Evolutionary conservation across 1,139 yeast species (phyloP).

Genomic region (Yamadazyma oceani): DNA sequence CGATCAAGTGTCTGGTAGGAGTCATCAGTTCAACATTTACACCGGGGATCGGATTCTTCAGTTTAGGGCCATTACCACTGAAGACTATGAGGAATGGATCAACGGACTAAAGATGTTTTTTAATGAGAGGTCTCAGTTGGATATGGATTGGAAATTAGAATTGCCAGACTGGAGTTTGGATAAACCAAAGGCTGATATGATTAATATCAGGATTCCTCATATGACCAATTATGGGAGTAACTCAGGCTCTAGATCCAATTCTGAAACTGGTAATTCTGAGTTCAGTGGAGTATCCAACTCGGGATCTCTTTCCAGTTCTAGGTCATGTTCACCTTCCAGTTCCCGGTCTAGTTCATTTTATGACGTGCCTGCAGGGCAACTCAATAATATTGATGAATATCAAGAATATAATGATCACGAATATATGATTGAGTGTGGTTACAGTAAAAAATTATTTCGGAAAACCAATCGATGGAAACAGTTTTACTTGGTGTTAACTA

Average conservation of each 20-base stretch:
- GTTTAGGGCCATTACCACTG: conserved; percentile 35
- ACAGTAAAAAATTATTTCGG: neutral
- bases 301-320: too few species aligned
- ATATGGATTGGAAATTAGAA: neutral
- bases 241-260: neutral
- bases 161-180: too few species aligned
- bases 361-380: neutral
- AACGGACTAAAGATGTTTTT: conserved; percentile 29
- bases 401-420: conserved; percentile 3
- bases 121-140: neutral
- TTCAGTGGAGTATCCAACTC: too few species aligned
- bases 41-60: conserved; percentile 41
- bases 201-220: neutral
- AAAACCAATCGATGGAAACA: conserved; percentile 3
- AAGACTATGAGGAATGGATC: conserved; percentile 44
- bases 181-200: conserved; percentile 3
- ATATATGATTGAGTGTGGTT: conserved; percentile 2
- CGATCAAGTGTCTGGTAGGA: conserved; percentile 32
- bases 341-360: neutral
- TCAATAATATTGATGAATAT: neutral
- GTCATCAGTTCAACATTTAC: conserved; percentile 45
- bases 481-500: conserved; percentile 1
- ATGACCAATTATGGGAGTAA: neutral
- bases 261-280: too few species aligned
- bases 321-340: neutral